Evolutionary conservation across 345 rosid species (phyloP).

Genomic region (Eucalyptus sp.): DNA sequence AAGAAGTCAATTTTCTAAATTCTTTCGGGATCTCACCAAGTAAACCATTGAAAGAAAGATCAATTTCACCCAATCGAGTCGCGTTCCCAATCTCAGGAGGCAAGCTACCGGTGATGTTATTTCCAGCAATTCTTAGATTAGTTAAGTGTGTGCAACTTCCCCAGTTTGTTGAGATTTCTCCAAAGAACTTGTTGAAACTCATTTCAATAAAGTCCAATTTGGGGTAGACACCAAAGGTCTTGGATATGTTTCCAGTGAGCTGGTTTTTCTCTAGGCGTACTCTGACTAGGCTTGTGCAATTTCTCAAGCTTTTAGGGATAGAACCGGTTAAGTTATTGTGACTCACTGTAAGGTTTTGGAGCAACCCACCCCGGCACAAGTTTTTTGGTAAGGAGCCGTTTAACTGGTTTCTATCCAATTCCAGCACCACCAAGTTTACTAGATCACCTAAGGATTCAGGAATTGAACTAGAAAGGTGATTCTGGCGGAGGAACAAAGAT

Average conservation of each 20-base stretch:
- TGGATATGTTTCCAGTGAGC: neutral
- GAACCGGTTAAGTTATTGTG: neutral
- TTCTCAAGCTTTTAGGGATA: neutral
- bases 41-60: no score
- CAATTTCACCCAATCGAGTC: fast-evolving
- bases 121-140: no score
- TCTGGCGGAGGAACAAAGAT: neutral
- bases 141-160: fast-evolving
- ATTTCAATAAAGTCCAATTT: neutral
- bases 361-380: neutral
- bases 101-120: no score
- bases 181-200: no score
- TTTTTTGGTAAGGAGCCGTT: neutral
- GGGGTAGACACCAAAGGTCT: slow-evolving; percentile 7
- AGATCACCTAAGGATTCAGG: neutral
- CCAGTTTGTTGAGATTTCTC: no score
- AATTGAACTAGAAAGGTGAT: neutral
- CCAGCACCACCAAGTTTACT: neutral
- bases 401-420: neutral
- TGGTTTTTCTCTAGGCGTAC: neutral
- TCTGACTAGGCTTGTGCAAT: neutral
- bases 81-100: no score
- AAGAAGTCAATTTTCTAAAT: no score
- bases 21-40: no score
- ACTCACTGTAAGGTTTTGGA: neutral